A percentile compares a stretch with the other conserved stretches of the same genome.
Evolutionary conservation across 495 filamentous ascomycete species (phyloP).

Genomic region (Xylaria nigripes): DNA sequence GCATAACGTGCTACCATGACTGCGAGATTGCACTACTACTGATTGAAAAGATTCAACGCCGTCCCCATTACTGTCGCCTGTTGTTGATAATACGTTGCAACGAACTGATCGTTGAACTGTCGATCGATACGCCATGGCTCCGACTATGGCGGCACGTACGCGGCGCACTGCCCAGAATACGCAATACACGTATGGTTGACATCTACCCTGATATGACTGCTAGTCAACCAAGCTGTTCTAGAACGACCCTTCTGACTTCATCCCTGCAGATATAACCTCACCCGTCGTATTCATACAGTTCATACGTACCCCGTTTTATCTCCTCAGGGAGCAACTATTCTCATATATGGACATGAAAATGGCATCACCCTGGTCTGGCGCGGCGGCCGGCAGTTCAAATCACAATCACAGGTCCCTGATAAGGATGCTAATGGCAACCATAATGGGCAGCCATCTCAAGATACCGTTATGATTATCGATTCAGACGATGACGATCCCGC

Average conservation of each 20-base stretch:
- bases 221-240: background rate
- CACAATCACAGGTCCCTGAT: conserved; percentile 24
- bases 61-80: background rate
- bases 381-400: conserved; percentile 61
- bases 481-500: conserved; percentile 61
- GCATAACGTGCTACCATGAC: background rate
- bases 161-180: conserved; percentile 32
- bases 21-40: background rate
- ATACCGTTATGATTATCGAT: conserved; percentile 68
- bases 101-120: background rate
- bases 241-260: conserved; percentile 8
- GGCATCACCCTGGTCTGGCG: conserved; percentile 74
- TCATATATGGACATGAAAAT: conserved; percentile 74
- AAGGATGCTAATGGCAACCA: conserved; percentile 29
- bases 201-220: background rate
- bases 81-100: background rate
- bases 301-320: conserved; percentile 68
- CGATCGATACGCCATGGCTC: conserved; percentile 9
- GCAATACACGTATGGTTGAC: conserved; percentile 24
- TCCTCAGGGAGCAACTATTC: conserved; percentile 75
- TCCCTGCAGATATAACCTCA: conserved; percentile 58
- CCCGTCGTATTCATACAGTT: conserved; percentile 63
- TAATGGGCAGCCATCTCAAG: conserved; percentile 37
- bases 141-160: conserved; percentile 21
- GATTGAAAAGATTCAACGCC: background rate